phyloP scores from a whole-genome alignment of 1,284 basidiomycete species.

The Rhodotorula mucilaginosa region DNA sequence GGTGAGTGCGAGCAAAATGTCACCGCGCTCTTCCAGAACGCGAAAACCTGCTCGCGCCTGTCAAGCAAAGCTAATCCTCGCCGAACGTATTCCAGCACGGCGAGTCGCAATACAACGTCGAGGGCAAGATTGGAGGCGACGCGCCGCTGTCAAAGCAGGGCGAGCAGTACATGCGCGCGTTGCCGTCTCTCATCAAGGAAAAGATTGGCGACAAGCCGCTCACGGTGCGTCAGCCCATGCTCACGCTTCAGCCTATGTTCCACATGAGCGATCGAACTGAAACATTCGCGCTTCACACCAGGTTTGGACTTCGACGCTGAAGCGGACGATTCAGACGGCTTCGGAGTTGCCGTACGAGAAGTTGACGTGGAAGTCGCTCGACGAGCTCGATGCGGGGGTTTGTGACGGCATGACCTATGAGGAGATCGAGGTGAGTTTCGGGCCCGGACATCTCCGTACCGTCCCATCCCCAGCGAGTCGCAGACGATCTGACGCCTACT shows the following conservation, averaged over 20 bases:
- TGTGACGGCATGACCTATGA: constrained; percentile 99
- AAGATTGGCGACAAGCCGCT: constrained; percentile 85
- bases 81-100: constrained; percentile 62
- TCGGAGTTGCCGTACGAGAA: constrained; percentile 79
- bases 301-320: constrained; percentile 97
- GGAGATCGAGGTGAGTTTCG: constrained; percentile 77
- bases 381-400: constrained; percentile 97
- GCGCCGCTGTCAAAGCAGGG: constrained; percentile 81
- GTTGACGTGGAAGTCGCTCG: constrained; percentile 96
- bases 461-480: background rate
- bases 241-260: background rate
- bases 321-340: constrained; percentile 89
- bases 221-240: constrained; percentile 60
- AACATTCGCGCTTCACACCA: constrained; percentile 9
- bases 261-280: background rate
- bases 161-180: constrained; percentile 75
- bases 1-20: constrained; percentile 52
- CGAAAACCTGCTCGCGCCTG: background rate
- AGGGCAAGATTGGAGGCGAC: constrained; percentile 96
- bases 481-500: background rate
- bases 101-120: constrained; percentile 94
- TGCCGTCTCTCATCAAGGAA: constrained; percentile 83
- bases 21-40: background rate
- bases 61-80: too few relatives aligned
- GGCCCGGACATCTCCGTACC: background rate